A percentile compares a stretch with the other conserved stretches of the same genome.
Conservation (phyloP, 306 rosid genomes). For the Vachellia pachyceras region DNA sequence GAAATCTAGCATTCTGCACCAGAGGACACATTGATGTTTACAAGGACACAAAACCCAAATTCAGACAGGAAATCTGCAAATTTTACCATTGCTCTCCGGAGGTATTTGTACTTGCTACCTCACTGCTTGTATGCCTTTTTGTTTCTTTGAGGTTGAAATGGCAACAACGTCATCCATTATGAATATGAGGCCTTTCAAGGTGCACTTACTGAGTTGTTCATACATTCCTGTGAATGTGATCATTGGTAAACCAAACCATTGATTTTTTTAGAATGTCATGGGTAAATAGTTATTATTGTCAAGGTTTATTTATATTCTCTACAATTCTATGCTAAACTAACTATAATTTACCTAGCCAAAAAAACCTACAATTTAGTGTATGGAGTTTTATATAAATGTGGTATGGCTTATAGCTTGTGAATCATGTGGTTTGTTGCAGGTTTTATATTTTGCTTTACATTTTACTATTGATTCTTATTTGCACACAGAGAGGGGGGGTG, state of each 20-base stretch:
- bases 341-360: no score
- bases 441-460: no score
- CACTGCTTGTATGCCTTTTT: not conserved
- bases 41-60: slow-evolving; percentile 4
- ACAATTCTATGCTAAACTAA: not conserved
- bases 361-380: no score
- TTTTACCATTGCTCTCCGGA: not conserved
- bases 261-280: not conserved
- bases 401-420: not conserved
- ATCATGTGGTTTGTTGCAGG: not conserved
- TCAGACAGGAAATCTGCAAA: slow-evolving; percentile 4
- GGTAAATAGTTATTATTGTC: not conserved
- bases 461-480: no score
- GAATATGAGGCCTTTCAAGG: slow-evolving; percentile 6
- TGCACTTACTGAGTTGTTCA: slow-evolving; percentile 13
- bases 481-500: no score
- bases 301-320: not conserved
- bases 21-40: not conserved
- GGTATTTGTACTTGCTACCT: not conserved
- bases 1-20: slow-evolving; percentile 27
- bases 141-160: not conserved
- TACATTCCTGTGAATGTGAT: not conserved
- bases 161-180: not conserved
- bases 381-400: not conserved
- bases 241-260: not conserved